phyloP scores from a whole-genome alignment of 441 rosid species.

The Biscutella laevigata region DNA sequence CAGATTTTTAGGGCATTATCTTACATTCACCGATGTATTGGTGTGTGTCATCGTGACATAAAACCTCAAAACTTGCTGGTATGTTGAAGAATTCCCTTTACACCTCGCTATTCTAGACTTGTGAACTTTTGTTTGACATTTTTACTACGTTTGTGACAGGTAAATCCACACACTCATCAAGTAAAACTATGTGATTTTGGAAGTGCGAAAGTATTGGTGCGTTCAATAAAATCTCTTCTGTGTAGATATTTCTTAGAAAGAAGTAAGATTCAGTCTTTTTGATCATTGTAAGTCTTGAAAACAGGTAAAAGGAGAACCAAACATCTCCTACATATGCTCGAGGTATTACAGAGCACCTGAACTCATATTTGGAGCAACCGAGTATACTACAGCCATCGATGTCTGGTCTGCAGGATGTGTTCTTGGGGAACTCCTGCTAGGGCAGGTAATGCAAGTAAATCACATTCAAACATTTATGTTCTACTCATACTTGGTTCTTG shows the following conservation, averaged over 20 bases:
- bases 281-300: constrained; percentile 15
- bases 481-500: neutral
- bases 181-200: constrained; percentile 95
- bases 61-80: constrained; percentile 98
- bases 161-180: constrained; percentile 94
- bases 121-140: too few relatives aligned
- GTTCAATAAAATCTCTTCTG: constrained; percentile 11
- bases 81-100: too few relatives aligned
- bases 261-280: neutral
- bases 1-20: constrained; percentile 91
- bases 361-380: constrained; percentile 95
- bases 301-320: constrained; percentile 96
- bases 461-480: constrained; percentile 5
- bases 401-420: constrained; percentile 98
- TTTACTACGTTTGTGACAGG: too few relatives aligned
- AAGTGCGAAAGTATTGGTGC: constrained; percentile 93
- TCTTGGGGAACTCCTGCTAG: constrained; percentile 78
- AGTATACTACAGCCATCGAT: constrained; percentile 81
- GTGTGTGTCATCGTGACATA: constrained; percentile 94
- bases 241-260: neutral
- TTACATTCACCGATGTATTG: constrained; percentile 73
- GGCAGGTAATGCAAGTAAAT: constrained; percentile 45
- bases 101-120: too few relatives aligned
- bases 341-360: constrained; percentile 97
- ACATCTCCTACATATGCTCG: constrained; percentile 92